phyloP scores from a whole-genome alignment of 2,329 filamentous ascomycete species.

The Berkeleyomyces rouxiae region DNA sequence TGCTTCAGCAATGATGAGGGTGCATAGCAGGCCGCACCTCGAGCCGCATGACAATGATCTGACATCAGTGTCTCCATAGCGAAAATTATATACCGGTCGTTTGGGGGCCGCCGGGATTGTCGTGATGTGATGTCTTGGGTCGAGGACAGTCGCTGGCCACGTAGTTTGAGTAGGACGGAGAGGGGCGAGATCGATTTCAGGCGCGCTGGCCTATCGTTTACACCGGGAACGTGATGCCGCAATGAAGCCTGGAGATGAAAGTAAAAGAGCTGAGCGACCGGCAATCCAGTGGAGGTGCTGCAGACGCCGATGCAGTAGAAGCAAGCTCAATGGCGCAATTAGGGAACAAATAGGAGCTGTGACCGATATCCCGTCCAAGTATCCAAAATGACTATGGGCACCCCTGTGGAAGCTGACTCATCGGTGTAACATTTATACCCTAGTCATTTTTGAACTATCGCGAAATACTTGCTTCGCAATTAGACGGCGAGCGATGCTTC shows the following conservation, averaged over 20 bases:
- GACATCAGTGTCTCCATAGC: slow-evolving; percentile 4
- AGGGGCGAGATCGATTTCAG: neutral
- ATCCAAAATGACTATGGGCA: neutral
- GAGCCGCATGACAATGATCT: slow-evolving; percentile 1
- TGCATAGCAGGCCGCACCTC: slow-evolving; percentile 1
- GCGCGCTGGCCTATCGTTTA: neutral
- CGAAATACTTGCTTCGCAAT: neutral
- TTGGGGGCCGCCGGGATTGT: neutral
- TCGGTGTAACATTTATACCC: neutral
- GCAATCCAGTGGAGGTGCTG: neutral
- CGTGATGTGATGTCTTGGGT: neutral
- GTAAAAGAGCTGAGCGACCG: neutral
- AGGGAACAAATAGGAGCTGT: neutral
- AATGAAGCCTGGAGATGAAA: neutral
- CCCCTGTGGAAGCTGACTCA: neutral
- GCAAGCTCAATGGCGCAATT: neutral
- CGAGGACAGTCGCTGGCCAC: neutral
- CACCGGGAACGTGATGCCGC: neutral
- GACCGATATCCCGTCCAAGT: neutral
- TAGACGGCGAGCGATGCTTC: no score
- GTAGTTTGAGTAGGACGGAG: neutral
- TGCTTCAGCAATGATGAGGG: neutral
- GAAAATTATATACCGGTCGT: neutral
- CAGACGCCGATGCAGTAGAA: neutral
- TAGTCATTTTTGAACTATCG: neutral